Conservation (phyloP, 2,329 filamentous ascomycete genomes). For the Arthrobotrys megalospora region DNA sequence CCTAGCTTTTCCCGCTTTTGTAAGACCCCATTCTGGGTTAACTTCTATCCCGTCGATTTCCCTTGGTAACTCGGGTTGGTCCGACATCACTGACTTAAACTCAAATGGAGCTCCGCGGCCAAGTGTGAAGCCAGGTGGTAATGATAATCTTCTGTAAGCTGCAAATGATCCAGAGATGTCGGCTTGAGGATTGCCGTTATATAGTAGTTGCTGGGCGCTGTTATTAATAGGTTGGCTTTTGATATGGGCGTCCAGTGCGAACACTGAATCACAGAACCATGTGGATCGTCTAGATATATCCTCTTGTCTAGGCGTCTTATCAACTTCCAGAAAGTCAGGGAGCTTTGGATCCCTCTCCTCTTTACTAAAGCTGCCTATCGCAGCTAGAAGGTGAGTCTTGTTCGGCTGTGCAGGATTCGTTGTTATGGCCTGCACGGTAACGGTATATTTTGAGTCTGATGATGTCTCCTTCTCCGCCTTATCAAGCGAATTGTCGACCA, state of each 20-base stretch:
- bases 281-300: conserved; percentile 58
- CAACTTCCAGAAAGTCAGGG: conserved; percentile 48
- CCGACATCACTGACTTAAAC: conserved; percentile 47
- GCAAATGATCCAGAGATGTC: conserved; percentile 54
- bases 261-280: conserved; percentile 58
- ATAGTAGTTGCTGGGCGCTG: conserved; percentile 34
- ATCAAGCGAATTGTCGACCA: conserved; percentile 45
- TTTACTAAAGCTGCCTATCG: conserved; percentile 54
- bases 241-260: conserved; percentile 58
- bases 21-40: conserved; percentile 65
- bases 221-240: conserved; percentile 52
- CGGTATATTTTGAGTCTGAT: conserved; percentile 54
- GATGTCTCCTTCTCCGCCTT: conserved; percentile 53
- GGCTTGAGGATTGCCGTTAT: conserved; percentile 41
- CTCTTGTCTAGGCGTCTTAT: conserved; percentile 60
- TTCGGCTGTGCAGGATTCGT: conserved; percentile 60
- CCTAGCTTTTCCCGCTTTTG: conserved; percentile 64
- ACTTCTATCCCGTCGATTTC: conserved; percentile 64
- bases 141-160: conserved; percentile 59
- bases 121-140: conserved; percentile 57
- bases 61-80: conserved; percentile 45
- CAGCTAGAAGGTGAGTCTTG: conserved; percentile 52
- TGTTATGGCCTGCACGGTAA: conserved; percentile 45
- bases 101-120: conserved; percentile 59
- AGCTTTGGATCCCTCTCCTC: conserved; percentile 38